Conservation (phyloP, 2,329 filamentous ascomycete genomes). For the Colletotrichum paranaense region DNA sequence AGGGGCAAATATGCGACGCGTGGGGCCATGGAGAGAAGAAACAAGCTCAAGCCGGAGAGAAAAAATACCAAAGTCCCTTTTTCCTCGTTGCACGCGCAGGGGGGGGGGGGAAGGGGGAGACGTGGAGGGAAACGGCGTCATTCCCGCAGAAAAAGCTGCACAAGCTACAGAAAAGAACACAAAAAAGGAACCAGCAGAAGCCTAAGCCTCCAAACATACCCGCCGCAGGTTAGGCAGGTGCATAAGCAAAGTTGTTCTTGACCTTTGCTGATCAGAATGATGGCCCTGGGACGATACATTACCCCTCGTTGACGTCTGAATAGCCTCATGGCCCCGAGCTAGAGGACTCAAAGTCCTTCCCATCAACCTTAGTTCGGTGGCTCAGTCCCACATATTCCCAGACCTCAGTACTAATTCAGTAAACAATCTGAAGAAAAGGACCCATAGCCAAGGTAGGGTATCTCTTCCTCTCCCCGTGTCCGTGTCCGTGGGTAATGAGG, state of each 20-base stretch:
- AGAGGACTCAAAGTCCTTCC: background rate
- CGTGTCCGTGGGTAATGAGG: too few species aligned
- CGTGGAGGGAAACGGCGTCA: background rate
- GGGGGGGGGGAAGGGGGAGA: too few species aligned
- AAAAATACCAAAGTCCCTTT: background rate
- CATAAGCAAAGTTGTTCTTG: background rate
- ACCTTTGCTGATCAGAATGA: background rate
- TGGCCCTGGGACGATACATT: background rate
- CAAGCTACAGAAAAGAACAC: background rate
- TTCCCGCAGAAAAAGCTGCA: background rate
- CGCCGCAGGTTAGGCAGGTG: background rate
- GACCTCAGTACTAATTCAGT: background rate
- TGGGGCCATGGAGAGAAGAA: background rate
- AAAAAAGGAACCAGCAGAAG: background rate
- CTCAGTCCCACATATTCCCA: background rate
- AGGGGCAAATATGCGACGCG: background rate
- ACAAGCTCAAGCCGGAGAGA: background rate
- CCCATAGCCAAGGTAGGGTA: too few species aligned
- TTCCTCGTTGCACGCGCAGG: background rate
- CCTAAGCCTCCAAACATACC: background rate
- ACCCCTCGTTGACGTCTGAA: constrained; percentile 17
- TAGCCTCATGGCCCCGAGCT: constrained; percentile 19
- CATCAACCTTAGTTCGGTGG: background rate
- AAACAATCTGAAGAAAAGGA: background rate
- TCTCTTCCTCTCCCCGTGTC: too few species aligned